phyloP scores from a whole-genome alignment of 2,329 filamentous ascomycete species.

The Thelonectria rubi region DNA sequence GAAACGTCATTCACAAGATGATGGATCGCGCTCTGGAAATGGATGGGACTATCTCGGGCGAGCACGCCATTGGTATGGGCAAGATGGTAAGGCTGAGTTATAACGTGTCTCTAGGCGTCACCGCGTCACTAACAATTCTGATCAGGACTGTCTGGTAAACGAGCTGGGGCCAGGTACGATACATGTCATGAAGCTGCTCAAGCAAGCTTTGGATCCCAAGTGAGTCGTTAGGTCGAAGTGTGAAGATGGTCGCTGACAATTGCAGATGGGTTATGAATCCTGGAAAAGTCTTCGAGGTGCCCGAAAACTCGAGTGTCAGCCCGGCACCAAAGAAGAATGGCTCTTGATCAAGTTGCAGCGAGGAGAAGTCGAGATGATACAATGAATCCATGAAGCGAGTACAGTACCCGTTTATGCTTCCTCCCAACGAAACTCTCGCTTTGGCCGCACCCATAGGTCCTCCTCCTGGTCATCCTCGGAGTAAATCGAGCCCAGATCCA shows the following conservation, averaged over 20 bases:
- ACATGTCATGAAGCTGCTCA: constrained; percentile 17
- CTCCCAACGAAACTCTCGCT: neutral
- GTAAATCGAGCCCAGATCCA: constrained; percentile 10
- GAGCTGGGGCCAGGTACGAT: constrained; percentile 16
- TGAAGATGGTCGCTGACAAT: neutral
- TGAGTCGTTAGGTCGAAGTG: neutral
- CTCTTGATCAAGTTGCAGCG: neutral
- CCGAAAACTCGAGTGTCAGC: neutral
- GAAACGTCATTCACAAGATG: constrained; percentile 61
- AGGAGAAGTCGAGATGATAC: neutral
- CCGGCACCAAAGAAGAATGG: constrained; percentile 14
- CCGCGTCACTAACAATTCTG: neutral
- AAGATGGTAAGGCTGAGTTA: constrained; percentile 9
- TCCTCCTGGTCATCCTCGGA: neutral
- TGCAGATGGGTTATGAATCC: constrained; percentile 21
- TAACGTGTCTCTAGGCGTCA: neutral
- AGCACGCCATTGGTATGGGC: constrained; percentile 64
- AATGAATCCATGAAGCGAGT: neutral
- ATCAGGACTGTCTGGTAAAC: constrained; percentile 13
- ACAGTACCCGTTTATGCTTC: neutral
- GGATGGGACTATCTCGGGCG: constrained; percentile 74
- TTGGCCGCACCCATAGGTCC: constrained; percentile 5
- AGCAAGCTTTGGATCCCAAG: constrained; percentile 20
- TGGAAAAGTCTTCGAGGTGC: constrained; percentile 20
- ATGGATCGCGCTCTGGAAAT: constrained; percentile 71